Evolutionary conservation across 192 early-diverging fungal species (phyloP), one percentile per base, ranked within the genome.

Genomic region (Physocladia obscura): DNA sequence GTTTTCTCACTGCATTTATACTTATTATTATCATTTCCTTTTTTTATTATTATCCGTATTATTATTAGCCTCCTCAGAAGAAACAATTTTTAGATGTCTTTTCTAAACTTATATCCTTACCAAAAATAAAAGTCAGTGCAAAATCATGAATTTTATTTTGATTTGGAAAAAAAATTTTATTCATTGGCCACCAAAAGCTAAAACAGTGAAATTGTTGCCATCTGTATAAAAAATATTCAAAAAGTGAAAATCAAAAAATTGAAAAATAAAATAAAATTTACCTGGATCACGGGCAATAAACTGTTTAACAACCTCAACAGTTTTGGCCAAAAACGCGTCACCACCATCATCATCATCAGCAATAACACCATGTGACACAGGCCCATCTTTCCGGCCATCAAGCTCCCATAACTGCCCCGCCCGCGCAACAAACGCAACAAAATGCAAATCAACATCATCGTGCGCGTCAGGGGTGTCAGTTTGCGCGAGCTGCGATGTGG

Each of bases 351-450:
- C 22, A 60, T 91, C 77, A 1, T 74, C 57, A n/a, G 34, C 73
- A 21, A 80, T 79, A 30, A 76, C 71, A 1, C 95, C 95, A 68
- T 93, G 94, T 76, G 92, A 87, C 59, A 97, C 88, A 26, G 96
- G 96, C 30, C 83, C 88, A 2, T 79, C 76, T 49, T 89, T 90
- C 35, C 87, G 26, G 35, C 83, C 95, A 73, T 98, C 97, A 55
- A 97, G 77, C 74, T 98, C 94, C 62, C 90, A 95, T 4, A 98
- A 38, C 3, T 84, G 74, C 32, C 91, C 91, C 29, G 92, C 91
- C 3, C 86, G 79, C 31, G 84, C 74, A 19, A 94, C 84, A 81
- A 97, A 91, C n/a, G 90, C 90, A 1, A 93, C 79, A 76, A 92
- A 98, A 73, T 97, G 97, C 64, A 90, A 80, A 51, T 93, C 76